These are phyloP conservation scores for Syzygium aromaticum DNA, from an alignment of 345 rosid species.

Conservation along the genomic window DNA sequence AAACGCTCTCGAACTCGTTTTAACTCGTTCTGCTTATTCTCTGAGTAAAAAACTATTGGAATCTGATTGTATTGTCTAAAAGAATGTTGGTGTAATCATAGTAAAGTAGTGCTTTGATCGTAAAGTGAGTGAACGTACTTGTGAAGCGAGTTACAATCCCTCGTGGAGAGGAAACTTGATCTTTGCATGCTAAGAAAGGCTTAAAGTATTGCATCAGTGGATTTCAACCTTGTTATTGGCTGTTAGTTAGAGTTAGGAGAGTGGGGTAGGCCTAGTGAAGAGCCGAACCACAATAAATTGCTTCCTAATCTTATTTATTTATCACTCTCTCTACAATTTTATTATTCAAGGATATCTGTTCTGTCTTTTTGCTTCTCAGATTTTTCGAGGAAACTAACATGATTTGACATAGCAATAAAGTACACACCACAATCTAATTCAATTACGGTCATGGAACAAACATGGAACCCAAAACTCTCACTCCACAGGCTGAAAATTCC, in stretches of 20 bases:
- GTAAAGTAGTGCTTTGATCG: too few relatives aligned
- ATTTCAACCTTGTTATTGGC: background rate
- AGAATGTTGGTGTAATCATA: background rate
- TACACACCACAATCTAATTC: background rate
- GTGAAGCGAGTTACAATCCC: background rate
- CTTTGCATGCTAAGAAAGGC: too few relatives aligned
- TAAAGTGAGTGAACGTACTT: background rate
- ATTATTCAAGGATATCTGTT: background rate
- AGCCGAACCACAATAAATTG: background rate
- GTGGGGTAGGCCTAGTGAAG: background rate
- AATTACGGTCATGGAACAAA: background rate
- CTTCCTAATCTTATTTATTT: rapidly evolving
- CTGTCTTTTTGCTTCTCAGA: background rate
- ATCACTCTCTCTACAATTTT: background rate
- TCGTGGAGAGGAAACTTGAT: background rate
- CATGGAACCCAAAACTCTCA: background rate
- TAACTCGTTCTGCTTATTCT: background rate
- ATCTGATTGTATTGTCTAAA: background rate
- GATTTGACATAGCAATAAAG: background rate
- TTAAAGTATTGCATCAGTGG: background rate
- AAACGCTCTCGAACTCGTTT: background rate
- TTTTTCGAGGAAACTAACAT: background rate
- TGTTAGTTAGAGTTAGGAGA: background rate
- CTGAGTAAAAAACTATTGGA: background rate
- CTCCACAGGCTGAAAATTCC: background rate